A percentile compares a stretch with the other conserved stretches of the same genome.
Evolutionary conservation across 345 rosid genomes (phyloP).

Genomic region (Xanthoceras sorbifolium): DNA sequence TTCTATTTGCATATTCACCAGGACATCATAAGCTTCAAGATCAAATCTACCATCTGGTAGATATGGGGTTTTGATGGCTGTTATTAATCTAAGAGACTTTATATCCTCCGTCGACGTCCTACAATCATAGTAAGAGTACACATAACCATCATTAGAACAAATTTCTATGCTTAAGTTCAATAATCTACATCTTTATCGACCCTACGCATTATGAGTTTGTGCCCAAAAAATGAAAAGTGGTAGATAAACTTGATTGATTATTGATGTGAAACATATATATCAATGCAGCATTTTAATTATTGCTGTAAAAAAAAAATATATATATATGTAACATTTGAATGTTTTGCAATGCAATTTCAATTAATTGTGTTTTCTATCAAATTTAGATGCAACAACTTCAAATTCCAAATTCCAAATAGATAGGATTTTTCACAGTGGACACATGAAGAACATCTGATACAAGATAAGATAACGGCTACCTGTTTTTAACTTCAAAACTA

Average conservation of each 20-base stretch:
- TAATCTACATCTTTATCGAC: neutral
- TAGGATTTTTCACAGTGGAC: no score
- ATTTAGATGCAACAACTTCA: neutral
- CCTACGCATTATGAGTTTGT: neutral
- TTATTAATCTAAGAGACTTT: conserved; percentile 67
- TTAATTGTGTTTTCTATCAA: neutral
- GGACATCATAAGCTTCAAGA: conserved; percentile 80
- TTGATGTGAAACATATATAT: neutral
- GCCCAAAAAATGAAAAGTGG: no score
- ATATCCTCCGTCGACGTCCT: conserved; percentile 80
- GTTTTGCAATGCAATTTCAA: neutral
- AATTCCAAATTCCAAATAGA: neutral
- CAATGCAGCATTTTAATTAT: neutral
- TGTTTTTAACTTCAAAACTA: conserved; percentile 68
- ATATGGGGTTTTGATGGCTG: conserved; percentile 94
- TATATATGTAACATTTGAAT: no score
- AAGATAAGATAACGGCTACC: conserved; percentile 24
- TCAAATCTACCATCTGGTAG: conserved; percentile 92
- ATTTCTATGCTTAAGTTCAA: conserved; percentile 4
- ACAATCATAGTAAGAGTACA: conserved; percentile 23
- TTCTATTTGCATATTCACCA: conserved; percentile 69
- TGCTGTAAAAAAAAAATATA: no score
- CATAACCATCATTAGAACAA: conserved; percentile 15
- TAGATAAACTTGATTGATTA: neutral
- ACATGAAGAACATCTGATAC: no score